phyloP scores from a whole-genome alignment of 2,329 filamentous ascomycete species.

The Calonectria pteridis region DNA sequence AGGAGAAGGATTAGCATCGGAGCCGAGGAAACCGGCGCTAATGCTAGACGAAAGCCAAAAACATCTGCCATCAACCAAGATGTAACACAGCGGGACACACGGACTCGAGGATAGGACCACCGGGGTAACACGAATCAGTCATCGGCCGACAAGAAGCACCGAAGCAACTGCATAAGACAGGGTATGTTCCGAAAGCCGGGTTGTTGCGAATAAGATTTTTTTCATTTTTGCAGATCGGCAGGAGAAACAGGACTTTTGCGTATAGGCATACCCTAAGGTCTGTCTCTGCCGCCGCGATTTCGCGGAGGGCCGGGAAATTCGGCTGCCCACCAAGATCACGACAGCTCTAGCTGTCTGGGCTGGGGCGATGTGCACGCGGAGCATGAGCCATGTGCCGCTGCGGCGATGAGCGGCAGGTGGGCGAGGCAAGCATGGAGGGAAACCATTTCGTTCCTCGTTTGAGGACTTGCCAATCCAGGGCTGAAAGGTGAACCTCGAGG shows the following conservation, averaged over 20 bases:
- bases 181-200: background rate
- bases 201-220: background rate
- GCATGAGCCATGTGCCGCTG: constrained; percentile 2
- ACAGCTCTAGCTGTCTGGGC: background rate
- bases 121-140: constrained; percentile 15
- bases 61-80: constrained; percentile 9
- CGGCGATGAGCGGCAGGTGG: constrained; percentile 14
- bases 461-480: background rate
- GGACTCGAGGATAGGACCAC: background rate
- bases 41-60: constrained; percentile 18
- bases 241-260: constrained; percentile 12
- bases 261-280: background rate
- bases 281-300: background rate
- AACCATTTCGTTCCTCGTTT: background rate
- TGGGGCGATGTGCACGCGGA: background rate
- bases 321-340: constrained; percentile 14
- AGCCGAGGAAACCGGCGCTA: constrained; percentile 41
- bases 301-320: constrained; percentile 20
- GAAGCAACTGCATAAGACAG: constrained; percentile 8
- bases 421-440: constrained; percentile 1
- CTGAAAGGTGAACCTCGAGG: constrained; percentile 10
- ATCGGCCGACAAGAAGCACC: constrained; percentile 39
- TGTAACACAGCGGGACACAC: background rate
- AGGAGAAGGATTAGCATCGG: constrained; percentile 27
- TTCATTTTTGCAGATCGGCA: background rate